Percentiles rank a stretch among this genome's conserved stretches.
phyloP scores from a whole-genome alignment of 2,329 filamentous ascomycete genomes.

The Aureobasidium sp. region DNA sequence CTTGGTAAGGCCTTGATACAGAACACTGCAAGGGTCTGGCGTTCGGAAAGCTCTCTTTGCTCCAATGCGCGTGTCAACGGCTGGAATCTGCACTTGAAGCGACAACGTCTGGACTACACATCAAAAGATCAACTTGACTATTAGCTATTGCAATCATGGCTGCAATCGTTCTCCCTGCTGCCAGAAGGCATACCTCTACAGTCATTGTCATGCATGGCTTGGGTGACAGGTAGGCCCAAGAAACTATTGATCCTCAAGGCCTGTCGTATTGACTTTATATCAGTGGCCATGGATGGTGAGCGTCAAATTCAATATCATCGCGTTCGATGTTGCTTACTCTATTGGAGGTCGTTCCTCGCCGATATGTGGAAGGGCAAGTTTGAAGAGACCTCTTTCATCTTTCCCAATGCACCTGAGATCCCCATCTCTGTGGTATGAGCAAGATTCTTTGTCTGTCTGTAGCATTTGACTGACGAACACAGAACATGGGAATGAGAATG shows the following conservation, averaged over 20 bases:
- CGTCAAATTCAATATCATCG: neutral
- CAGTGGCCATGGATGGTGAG: constrained; percentile 63
- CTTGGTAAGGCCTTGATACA: neutral
- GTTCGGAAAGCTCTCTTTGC: neutral
- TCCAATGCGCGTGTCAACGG: neutral
- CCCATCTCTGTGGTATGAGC: constrained; percentile 72
- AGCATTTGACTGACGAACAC: neutral
- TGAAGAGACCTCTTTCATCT: constrained; percentile 85
- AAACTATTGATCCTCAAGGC: neutral
- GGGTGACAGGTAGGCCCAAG: constrained; percentile 58
- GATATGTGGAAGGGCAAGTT: constrained; percentile 83
- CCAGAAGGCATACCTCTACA: constrained; percentile 81
- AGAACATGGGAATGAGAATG: constrained; percentile 11
- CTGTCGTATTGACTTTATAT: neutral
- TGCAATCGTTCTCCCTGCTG: constrained; percentile 66
- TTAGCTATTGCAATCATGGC: constrained; percentile 24
- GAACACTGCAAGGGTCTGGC: neutral
- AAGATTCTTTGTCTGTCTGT: neutral
- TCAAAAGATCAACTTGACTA: neutral
- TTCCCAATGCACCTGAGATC: constrained; percentile 82
- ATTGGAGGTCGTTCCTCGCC: constrained; percentile 61
- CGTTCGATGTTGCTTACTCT: neutral
- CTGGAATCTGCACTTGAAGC: neutral
- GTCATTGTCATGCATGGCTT: constrained; percentile 92
- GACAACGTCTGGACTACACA: neutral